phyloP scores from a whole-genome alignment of 2,329 filamentous ascomycete species.

The Aspergillus hiratsukae region DNA sequence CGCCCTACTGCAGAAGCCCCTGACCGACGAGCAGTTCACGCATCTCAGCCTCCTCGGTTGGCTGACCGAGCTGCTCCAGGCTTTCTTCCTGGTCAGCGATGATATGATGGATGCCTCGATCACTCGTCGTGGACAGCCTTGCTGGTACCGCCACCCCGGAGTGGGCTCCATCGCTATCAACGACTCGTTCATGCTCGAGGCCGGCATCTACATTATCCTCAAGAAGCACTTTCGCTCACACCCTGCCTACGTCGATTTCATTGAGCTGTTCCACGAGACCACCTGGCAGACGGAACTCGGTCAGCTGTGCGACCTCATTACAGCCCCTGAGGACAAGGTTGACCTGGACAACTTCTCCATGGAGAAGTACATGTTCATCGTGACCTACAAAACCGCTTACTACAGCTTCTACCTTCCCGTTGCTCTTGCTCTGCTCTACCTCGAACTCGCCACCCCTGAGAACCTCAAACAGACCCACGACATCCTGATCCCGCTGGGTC shows the following conservation, averaged over 20 bases:
- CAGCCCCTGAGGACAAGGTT: slow-evolving; percentile 88
- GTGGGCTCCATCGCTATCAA: slow-evolving; percentile 98
- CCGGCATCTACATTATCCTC: slow-evolving; percentile 81
- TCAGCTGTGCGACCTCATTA: slow-evolving; percentile 90
- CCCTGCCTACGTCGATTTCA: slow-evolving; percentile 79
- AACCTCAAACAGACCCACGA: slow-evolving; percentile 87
- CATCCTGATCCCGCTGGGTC: slow-evolving; percentile 93
- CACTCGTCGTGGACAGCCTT: slow-evolving; percentile 88
- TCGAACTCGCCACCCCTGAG: slow-evolving; percentile 75
- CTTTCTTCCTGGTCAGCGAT: slow-evolving; percentile 97
- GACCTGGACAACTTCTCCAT: slow-evolving; percentile 93
- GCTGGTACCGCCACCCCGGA: slow-evolving; percentile 88
- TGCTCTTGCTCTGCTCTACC: slow-evolving; percentile 79
- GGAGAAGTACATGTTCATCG: slow-evolving; percentile 91
- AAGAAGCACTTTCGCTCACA: slow-evolving; percentile 91
- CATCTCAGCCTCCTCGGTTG: slow-evolving; percentile 83
- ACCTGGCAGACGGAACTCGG: slow-evolving; percentile 93
- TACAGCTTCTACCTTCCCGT: slow-evolving; percentile 99
- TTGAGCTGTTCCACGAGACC: slow-evolving; percentile 95
- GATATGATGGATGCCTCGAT: slow-evolving; percentile 98
- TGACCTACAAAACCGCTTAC: slow-evolving; percentile 99
- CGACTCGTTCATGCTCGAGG: slow-evolving; percentile 94
- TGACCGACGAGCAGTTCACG: slow-evolving; percentile 82
- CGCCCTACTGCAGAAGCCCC: slow-evolving; percentile 66
- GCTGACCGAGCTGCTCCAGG: slow-evolving; percentile 97